Evolutionary conservation across 2,329 filamentous ascomycete genomes (phyloP).

Genomic region (Aspergillus ustus): DNA sequence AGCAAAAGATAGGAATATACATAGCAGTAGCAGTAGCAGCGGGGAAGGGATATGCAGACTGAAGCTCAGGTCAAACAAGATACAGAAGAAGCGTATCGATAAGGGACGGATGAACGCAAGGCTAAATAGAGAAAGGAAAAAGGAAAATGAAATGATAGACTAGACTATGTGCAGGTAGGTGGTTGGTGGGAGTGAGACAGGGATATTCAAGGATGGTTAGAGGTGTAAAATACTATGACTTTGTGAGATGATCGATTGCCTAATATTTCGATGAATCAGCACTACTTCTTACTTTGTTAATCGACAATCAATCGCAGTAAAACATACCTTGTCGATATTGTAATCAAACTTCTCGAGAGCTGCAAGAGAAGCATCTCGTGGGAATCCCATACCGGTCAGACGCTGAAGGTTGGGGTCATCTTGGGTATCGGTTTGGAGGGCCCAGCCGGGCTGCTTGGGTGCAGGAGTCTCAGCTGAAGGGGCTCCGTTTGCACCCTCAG

Average conservation of each 20-base stretch:
- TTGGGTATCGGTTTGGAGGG: conserved; percentile 74
- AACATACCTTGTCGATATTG: conserved; percentile 86
- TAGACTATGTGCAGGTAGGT: conserved; percentile 21
- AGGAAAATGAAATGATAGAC: conserved; percentile 7
- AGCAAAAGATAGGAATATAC: conserved; percentile 20
- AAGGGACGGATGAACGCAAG: conserved; percentile 2
- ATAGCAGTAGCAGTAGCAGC: conserved; percentile 18
- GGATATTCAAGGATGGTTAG: conserved; percentile 1
- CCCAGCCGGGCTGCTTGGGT: conserved; percentile 60
- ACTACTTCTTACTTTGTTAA: not conserved
- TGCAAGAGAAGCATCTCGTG: conserved; percentile 70
- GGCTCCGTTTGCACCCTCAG: conserved; percentile 25
- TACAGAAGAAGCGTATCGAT: conserved; percentile 1
- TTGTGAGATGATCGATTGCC: conserved; percentile 49
- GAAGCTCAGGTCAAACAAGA: conserved; percentile 9
- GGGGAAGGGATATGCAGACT: conserved; percentile 19
- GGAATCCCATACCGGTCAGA: conserved; percentile 87
- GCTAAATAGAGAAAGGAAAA: conserved; percentile 8
- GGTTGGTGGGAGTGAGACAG: conserved; percentile 9
- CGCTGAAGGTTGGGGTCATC: conserved; percentile 92
- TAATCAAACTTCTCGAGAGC: conserved; percentile 96
- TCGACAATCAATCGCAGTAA: not conserved
- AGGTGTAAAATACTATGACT: conserved; percentile 32
- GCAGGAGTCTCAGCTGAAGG: conserved; percentile 9
- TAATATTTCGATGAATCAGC: conserved; percentile 19